Base-by-base conservation (phyloP, 2,329 filamentous ascomycete species). In the Falciphora oryzae region DNA sequence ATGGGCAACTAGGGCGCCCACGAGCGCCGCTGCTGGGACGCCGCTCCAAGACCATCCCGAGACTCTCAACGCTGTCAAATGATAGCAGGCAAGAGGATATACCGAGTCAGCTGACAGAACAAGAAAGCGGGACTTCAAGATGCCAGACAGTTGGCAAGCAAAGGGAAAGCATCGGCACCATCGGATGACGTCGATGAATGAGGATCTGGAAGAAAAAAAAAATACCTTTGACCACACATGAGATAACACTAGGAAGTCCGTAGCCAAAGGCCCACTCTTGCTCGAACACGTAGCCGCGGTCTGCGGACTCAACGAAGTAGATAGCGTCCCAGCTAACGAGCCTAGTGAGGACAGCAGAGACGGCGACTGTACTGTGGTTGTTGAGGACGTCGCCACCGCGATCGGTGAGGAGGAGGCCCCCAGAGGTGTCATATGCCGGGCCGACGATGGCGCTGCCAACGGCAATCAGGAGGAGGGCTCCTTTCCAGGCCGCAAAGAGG, bases 251-350 rank as follows among this genome's bases (percentile, higher is more conserved):
- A 1, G 84, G 82, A 59, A 86, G 68, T 66, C 76, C 77, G 65
- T 71, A 68, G 53, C 88, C 89, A 77, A 93, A 95, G 0, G 91
- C 92, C 91, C 91, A 95, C 75, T 94, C 90, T 76, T 95, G 92
- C 77, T 96, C 92, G 73, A 86, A 90, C 14, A 88, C 64, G 69
- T 92, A 88, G 44, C 89, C 90, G 14, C 84, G 80, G 57, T 80
- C 80, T 5, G 90, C 85, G 59, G 80, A 74, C 68, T 86, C 82
- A 65, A 88, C 78, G 71, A 89, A 94, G 75, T 94, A 95, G 69
- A 96, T 80, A 38, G 88, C 89, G 74, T 96, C 92, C 92, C 92
- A 96, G 74, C 90, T 83, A 8, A 87, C 87, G 65, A 95, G 78
- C 58, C 85, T 85, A 44, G 81, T 76, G 18, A 80, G 75, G 1